phyloP scores from a whole-genome alignment of 139 green algal genomes.

The Chlorella sp. region DNA sequence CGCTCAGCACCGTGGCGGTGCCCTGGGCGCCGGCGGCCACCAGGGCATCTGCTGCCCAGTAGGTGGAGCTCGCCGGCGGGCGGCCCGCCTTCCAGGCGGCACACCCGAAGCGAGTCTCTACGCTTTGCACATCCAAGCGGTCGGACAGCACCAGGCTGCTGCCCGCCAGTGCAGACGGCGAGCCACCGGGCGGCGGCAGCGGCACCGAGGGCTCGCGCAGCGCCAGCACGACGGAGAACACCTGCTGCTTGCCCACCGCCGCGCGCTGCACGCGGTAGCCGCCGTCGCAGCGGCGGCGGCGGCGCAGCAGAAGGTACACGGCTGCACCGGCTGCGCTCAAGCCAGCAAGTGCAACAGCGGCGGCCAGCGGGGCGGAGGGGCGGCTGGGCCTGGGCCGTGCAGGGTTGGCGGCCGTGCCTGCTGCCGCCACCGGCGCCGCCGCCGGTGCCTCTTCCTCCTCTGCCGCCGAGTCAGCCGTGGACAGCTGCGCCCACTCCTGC shows the following conservation, averaged over 20 bases:
- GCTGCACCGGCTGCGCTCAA: not conserved
- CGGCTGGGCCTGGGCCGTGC: not conserved
- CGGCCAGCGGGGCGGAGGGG: not conserved
- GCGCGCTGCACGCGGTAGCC: not conserved
- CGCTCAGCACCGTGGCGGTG: not conserved
- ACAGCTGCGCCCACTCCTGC: too few relatives aligned
- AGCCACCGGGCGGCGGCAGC: not conserved
- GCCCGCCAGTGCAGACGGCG: not conserved
- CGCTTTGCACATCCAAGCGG: constrained; percentile 21
- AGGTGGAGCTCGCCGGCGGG: not conserved
- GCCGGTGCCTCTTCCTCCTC: not conserved
- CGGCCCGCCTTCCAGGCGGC: constrained; percentile 11
- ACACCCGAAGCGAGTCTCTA: constrained; percentile 27
- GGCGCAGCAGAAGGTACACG: not conserved
- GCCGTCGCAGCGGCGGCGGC: not conserved
- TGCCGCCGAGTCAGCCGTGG: too few relatives aligned
- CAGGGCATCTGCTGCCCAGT: constrained; percentile 6
- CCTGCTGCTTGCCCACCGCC: not conserved
- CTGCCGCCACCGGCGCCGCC: not conserved
- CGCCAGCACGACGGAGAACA: constrained; percentile 10
- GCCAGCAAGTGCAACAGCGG: not conserved
- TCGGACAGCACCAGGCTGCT: constrained; percentile 39
- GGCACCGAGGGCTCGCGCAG: constrained; percentile 12
- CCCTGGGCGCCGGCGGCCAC: not conserved
- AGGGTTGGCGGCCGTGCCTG: not conserved